Evolutionary conservation across 1,139 yeast genomes (phyloP).

Genomic region (Saccharomycopsis hybrid): DNA sequence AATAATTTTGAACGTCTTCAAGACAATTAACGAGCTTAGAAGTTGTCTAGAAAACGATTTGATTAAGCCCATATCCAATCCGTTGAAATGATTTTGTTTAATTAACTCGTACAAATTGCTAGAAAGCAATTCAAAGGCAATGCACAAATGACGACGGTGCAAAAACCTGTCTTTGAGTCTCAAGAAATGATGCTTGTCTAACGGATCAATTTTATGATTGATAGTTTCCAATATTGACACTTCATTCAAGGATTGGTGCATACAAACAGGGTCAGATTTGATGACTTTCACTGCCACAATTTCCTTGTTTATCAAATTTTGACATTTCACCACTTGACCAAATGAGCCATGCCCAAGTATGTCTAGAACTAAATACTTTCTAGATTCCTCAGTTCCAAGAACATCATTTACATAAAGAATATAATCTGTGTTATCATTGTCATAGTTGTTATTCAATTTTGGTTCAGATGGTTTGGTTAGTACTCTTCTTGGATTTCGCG

Average conservation of each 20-base stretch:
- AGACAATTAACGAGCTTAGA: slow-evolving; percentile 68
- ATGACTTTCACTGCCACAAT: slow-evolving; percentile 93
- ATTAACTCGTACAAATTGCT: slow-evolving; percentile 85
- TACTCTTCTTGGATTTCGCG: slow-evolving; percentile 86
- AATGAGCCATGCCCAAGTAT: slow-evolving; percentile 94
- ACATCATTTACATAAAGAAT: slow-evolving; percentile 92
- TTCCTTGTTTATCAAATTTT: slow-evolving; percentile 79
- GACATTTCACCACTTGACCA: slow-evolving; percentile 92
- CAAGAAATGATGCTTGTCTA: slow-evolving; percentile 68
- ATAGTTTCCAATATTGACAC: slow-evolving; percentile 79
- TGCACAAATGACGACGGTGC: slow-evolving; percentile 87
- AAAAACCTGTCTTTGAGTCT: slow-evolving; percentile 81
- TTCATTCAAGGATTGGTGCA: slow-evolving; percentile 89
- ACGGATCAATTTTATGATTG: slow-evolving; percentile 63
- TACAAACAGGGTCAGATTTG: slow-evolving; percentile 84
- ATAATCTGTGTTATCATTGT: slow-evolving; percentile 86
- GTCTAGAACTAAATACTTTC: slow-evolving; percentile 83
- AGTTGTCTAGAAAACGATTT: slow-evolving; percentile 74
- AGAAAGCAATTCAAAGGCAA: slow-evolving; percentile 85
- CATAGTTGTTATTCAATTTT: slow-evolving; percentile 72
- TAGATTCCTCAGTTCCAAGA: slow-evolving; percentile 79
- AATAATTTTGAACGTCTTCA: slow-evolving; percentile 78
- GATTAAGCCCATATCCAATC: slow-evolving; percentile 75
- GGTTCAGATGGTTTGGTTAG: slow-evolving; percentile 91
- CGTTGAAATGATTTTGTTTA: slow-evolving; percentile 91